Conservation (phyloP, 2,329 filamentous ascomycete genomes). For the Monosporascus ibericus region DNA sequence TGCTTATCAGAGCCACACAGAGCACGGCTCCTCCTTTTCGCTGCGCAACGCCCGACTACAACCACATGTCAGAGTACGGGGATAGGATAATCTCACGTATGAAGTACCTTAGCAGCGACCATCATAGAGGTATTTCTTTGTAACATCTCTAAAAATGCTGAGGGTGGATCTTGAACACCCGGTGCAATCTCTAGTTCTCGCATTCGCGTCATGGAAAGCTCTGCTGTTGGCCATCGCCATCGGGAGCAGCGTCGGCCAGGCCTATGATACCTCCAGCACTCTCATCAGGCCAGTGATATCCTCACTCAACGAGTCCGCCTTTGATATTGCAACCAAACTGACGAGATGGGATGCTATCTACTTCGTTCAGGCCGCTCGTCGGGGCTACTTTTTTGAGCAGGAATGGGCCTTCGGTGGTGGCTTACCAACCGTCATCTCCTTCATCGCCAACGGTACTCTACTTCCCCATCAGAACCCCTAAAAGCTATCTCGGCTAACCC, state of each 20-base stretch:
- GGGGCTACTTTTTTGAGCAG: constrained; percentile 69
- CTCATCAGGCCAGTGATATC: constrained; percentile 39
- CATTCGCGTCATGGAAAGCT: constrained; percentile 62
- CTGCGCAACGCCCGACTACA: too few species aligned
- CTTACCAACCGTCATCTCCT: constrained; percentile 37
- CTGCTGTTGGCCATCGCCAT: constrained; percentile 58
- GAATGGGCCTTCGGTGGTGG: constrained; percentile 72
- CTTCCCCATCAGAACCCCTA: neutral
- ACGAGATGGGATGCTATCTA: constrained; percentile 80
- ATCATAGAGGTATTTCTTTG: too few species aligned
- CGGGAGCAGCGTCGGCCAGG: constrained; percentile 45
- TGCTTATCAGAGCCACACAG: too few species aligned
- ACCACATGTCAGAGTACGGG: too few species aligned
- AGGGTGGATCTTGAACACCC: constrained; percentile 10
- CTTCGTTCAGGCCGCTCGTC: constrained; percentile 56
- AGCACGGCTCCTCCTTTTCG: too few species aligned
- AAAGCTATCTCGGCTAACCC: constrained; percentile 1
- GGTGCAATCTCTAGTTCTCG: constrained; percentile 21
- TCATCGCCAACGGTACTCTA: constrained; percentile 26
- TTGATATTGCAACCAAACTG: constrained; percentile 48
- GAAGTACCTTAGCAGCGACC: too few species aligned
- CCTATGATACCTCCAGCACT: constrained; percentile 74
- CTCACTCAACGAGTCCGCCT: constrained; percentile 23
- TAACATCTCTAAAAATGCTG: constrained; percentile 11
- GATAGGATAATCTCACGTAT: too few species aligned